Percentiles rank a stretch among this genome's conserved stretches.
phyloP scores from a whole-genome alignment of 495 filamentous ascomycete species.

The Aspergillus avenaceus region DNA sequence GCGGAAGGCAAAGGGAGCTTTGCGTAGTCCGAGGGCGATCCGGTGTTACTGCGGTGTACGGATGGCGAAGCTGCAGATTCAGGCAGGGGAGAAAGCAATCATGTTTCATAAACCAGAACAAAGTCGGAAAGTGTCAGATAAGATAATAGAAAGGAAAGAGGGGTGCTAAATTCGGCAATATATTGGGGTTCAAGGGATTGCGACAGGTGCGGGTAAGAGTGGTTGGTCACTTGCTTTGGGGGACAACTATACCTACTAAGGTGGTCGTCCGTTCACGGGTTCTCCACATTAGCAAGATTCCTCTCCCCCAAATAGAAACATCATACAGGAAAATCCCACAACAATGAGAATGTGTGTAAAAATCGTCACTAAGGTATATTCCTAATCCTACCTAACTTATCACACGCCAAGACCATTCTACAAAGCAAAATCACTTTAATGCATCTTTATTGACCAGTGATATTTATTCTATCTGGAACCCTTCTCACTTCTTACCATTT shows the following conservation, averaged over 20 bases:
- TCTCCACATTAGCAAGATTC: conserved; percentile 21
- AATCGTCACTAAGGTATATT: no score
- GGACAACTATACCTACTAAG: neutral
- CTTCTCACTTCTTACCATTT: neutral
- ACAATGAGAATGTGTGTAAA: no score
- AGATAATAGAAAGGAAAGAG: no score
- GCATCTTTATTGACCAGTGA: no score
- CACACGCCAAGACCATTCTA: neutral
- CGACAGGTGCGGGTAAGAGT: no score
- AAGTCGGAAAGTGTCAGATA: neutral
- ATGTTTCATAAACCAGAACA: conserved; percentile 7
- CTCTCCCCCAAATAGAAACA: no score
- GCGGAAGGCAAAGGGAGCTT: conserved; percentile 1
- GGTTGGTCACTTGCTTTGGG: conserved; percentile 2
- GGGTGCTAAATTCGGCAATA: neutral
- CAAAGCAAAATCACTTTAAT: no score
- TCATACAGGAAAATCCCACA: no score
- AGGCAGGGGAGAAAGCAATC: conserved; percentile 7
- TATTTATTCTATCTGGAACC: no score
- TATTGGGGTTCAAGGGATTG: neutral
- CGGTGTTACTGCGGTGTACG: neutral
- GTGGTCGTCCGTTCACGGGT: neutral
- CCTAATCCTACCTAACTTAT: neutral
- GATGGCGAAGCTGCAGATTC: conserved; percentile 7
- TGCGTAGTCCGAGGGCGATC: neutral